Percentiles rank a stretch among this genome's conserved stretches.
phyloP scores from a whole-genome alignment of 495 filamentous ascomycete species.

The Aspergillus bertholletiae region DNA sequence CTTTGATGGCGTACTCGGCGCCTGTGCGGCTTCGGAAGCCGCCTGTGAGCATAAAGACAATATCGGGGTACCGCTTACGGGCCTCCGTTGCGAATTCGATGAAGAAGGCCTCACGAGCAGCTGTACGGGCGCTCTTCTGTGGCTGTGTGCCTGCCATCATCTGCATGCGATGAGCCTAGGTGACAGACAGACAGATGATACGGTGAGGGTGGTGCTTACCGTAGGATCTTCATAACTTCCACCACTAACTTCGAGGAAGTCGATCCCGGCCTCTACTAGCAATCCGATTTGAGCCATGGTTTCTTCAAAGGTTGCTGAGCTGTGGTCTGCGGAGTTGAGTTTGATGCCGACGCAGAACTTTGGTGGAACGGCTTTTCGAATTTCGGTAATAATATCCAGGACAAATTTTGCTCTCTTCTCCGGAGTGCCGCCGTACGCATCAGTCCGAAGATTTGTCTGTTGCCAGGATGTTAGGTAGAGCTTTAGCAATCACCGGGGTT shows the following conservation, averaged over 20 bases:
- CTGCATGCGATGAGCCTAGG: slow-evolving; percentile 1
- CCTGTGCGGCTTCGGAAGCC: slow-evolving; percentile 55
- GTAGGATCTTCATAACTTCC: slow-evolving; percentile 53
- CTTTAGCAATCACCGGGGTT: not conserved
- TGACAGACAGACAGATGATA: not conserved
- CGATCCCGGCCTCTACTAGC: slow-evolving; percentile 50
- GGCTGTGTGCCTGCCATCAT: slow-evolving; percentile 24
- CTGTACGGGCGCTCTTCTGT: slow-evolving; percentile 28
- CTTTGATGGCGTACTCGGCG: slow-evolving; percentile 48
- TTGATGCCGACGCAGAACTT: slow-evolving; percentile 59
- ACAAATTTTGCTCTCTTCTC: slow-evolving; percentile 45
- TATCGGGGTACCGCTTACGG: slow-evolving; percentile 36
- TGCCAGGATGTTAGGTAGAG: not conserved
- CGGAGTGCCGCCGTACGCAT: slow-evolving; percentile 46
- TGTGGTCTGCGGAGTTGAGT: slow-evolving; percentile 58
- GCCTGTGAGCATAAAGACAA: slow-evolving; percentile 50
- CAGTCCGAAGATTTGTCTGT: slow-evolving; percentile 43
- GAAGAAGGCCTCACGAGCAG: slow-evolving; percentile 60
- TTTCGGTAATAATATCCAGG: slow-evolving; percentile 41
- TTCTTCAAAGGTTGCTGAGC: slow-evolving; percentile 40
- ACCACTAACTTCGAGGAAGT: slow-evolving; percentile 62
- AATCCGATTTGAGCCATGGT: slow-evolving; percentile 51
- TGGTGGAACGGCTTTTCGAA: slow-evolving; percentile 40
- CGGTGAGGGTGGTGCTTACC: slow-evolving; percentile 18
- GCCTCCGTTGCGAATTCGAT: slow-evolving; percentile 50